Conservation (phyloP, 371 early-diverging fungal genomes). For the Actinomortierella ambigua region DNA sequence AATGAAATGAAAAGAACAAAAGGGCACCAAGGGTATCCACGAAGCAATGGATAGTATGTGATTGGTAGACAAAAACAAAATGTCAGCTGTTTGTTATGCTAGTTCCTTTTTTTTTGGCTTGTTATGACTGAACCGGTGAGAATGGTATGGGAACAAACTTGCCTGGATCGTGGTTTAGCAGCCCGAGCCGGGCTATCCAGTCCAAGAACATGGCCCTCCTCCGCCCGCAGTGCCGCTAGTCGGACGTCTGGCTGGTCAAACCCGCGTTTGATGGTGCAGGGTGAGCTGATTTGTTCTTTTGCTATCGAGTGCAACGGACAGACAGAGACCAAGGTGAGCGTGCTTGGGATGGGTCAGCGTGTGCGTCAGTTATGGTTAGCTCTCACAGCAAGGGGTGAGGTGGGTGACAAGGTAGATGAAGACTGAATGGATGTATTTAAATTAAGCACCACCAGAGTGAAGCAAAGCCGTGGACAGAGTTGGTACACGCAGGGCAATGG, state of each 20-base stretch:
- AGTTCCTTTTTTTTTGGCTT: neutral
- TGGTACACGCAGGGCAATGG: no score
- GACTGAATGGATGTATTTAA: no score
- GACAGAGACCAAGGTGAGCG: neutral
- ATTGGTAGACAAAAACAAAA: no score
- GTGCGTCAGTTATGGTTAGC: no score
- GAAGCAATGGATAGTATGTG: no score
- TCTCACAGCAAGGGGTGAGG: no score
- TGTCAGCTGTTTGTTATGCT: neutral
- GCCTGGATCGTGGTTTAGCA: slow-evolving; percentile 74
- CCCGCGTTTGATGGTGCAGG: neutral
- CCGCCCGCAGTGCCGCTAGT: neutral
- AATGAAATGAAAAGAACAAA: neutral
- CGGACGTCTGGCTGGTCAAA: neutral
- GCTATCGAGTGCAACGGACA: neutral
- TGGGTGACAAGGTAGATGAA: no score
- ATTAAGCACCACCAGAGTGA: no score
- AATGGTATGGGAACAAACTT: slow-evolving; percentile 16
- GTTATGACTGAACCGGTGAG: neutral
- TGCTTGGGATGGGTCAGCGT: no score
- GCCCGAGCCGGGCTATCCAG: slow-evolving; percentile 68
- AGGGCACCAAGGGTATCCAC: no score
- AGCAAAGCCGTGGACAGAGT: no score
- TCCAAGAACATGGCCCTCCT: slow-evolving; percentile 66
- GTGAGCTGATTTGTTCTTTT: neutral